Base-by-base conservation (phyloP, 257 asterid genomes). In the Orobanche coerulescens region DNA sequence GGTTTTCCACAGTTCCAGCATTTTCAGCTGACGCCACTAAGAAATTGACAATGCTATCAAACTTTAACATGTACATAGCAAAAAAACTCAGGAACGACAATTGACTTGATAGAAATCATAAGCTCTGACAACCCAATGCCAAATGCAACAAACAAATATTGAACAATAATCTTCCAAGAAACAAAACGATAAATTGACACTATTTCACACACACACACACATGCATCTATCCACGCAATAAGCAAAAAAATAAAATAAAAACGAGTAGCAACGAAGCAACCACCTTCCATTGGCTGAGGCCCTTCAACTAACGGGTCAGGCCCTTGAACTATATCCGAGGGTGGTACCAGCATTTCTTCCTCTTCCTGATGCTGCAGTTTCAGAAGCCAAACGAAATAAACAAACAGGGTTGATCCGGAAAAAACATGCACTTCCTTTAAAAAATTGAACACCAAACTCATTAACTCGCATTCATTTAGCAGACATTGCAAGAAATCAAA, bases 231-330 rank as follows among this genome's bases (percentile, higher is more conserved):
- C 26, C 42, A 57, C 36, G 12, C 43, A 31, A 16, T 13, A 61
- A 9, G 33, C 18, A 51, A 48, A 28, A 65, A 7, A 25, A n/a
- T 1, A 28, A 1, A 14, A n/a, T n/a, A 47, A 68, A 42, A 23
- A 10, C 23, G 22, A 42, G 61, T 42, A 55, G 47, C 52, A 34
- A 10, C 28, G 33, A 20, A 25, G 16, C 54, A 39, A 49, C 20
- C 60, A 90, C 99, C 97, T 93, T 93, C 99, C 97, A 93, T 89
- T 6, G 97, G 99, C 83, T 81, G 97, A 26, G 97, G 94, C 14
- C 95, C 95, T 83, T 90, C 95, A 8, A 83, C 93, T 57, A 86
- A 48, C 1, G 87, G 95, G 68, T 85, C 93, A 65, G 95, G 95
- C 28, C 89, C 96, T 71, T 89, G 87, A 2, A 82, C 90, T 36